Evolutionary conservation across 371 early-diverging fungal species (phyloP), one percentile per base, ranked within the genome.

Genomic region (Apophysomyces sp.): DNA sequence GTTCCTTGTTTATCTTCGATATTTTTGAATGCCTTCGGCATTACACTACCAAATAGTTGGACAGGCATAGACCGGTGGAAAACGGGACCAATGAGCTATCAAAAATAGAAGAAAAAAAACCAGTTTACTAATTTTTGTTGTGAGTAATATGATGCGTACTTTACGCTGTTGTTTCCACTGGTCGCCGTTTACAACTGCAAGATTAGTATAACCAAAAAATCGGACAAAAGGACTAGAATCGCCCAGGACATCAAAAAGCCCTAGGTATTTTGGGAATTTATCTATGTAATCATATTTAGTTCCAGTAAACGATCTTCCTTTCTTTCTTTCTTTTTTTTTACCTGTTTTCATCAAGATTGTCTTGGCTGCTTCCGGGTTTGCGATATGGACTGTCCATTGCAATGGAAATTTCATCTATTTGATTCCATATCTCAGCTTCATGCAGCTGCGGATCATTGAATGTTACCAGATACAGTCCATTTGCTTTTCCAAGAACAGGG

Each of bases 161-260:
- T 63, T 72, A 30, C 79, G 67, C 15, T 76, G 74, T 3, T 44
- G 60, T 27, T 70, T 78, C 79, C 79, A 78, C 3, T 39, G 53
- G 2, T 76, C 56, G 37, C 76, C 79, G 52, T 78, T 76, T 1
- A 64, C 39, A 6, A 74, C 49, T 5, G 67, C 71, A 1, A 79
- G 55, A 29, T 70, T 76, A 5, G 62, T 65, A 9, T 30, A 32
- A 11, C 80, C 80, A 6, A 74, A 28, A 34, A 76, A 72, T 4
- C 59, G 49, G 8, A 57, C 26, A 7, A 67, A 15, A 15, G 67
- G 64, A 16, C 57, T 65, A 16, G 28, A 27, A 3, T 62, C 31
- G 4, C 58, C 57, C 5, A 67, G n/a, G 1, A n/a, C 28, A 11
- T 60, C 34, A 15, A 63, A 58, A 26, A 62, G 44, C 28, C 37